These are phyloP conservation scores for Jatropha multifida DNA, from an alignment of 441 rosid species.

Conservation along the genomic window DNA sequence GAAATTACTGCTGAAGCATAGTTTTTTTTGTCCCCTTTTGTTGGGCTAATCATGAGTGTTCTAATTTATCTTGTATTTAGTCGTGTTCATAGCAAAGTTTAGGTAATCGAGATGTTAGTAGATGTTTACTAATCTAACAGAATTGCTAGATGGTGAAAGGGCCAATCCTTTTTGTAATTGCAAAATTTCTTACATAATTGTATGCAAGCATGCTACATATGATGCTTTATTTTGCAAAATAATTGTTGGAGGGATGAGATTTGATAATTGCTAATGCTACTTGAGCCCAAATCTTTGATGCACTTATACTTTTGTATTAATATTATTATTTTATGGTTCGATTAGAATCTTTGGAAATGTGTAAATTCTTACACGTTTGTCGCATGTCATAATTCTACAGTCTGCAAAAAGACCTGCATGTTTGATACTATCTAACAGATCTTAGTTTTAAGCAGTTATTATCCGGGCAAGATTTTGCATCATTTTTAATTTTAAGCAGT, in stretches of 20 bases:
- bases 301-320: not conserved
- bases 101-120: not conserved
- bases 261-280: not conserved
- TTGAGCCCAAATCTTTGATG: not conserved
- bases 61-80: not conserved
- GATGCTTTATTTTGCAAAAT: not conserved
- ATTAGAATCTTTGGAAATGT: not conserved
- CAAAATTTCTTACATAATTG: not conserved
- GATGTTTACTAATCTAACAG: conserved; percentile 8
- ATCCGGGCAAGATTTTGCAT: not conserved
- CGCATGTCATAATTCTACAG: not conserved
- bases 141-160: conserved; percentile 12
- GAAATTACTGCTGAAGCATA: conserved; percentile 10
- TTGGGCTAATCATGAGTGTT: conserved; percentile 26
- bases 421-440: not conserved
- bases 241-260: not conserved
- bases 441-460: not conserved
- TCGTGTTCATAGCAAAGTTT: conserved; percentile 5
- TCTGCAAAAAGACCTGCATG: not conserved
- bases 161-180: conserved; percentile 1
- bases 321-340: not conserved
- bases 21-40: not conserved
- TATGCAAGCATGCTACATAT: not conserved
- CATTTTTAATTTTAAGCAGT: not conserved
- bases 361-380: not conserved